Conservation (phyloP, 2,329 filamentous ascomycete genomes). For the Xylaria sp. region DNA sequence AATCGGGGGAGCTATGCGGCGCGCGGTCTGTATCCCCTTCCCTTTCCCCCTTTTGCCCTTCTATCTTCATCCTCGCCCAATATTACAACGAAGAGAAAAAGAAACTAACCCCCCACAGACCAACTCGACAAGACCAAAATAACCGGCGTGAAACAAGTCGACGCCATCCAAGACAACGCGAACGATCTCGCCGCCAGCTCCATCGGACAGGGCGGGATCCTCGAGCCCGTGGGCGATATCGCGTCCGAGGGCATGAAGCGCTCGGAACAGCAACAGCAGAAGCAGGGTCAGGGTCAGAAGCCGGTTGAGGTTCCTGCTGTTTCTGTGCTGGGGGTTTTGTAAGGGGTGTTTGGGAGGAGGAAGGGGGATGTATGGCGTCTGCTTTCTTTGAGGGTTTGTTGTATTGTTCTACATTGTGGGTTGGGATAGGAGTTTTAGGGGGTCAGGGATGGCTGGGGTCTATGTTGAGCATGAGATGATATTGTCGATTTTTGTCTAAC, state of each 20-base stretch:
- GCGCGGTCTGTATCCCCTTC: constrained; percentile 47
- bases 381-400: no score
- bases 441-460: no score
- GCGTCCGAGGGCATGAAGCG: constrained; percentile 61
- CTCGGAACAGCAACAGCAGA: constrained; percentile 41
- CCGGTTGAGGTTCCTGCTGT: background rate
- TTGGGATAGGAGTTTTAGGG: no score
- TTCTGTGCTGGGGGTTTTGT: background rate
- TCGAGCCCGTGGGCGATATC: constrained; percentile 58
- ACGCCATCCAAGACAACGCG: constrained; percentile 63
- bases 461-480: no score
- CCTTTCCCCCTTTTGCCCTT: background rate
- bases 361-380: background rate
- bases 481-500: no score
- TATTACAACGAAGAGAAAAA: no score
- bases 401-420: no score
- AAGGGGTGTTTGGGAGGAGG: background rate
- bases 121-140: constrained; percentile 64
- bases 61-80: no score
- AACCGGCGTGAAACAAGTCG: constrained; percentile 60
- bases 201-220: constrained; percentile 62
- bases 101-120: constrained; percentile 39
- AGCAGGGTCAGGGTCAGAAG: background rate
- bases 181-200: constrained; percentile 58
- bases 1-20: constrained; percentile 70